Conservation (phyloP, 148 eudicot genomes). For the Drosera capensis region DNA sequence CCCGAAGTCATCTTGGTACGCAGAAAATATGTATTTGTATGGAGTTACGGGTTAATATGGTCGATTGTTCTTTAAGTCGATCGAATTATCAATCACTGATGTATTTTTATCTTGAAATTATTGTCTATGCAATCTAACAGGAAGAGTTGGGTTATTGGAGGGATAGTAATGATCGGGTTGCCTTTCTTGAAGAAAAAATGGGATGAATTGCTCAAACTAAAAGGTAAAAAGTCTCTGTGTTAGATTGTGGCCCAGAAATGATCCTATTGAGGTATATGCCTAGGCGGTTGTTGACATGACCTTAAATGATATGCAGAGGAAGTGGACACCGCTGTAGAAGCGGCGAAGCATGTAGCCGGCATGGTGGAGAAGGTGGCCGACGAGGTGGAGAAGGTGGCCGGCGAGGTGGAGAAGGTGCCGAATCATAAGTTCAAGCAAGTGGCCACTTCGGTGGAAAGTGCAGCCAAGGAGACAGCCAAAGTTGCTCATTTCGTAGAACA, state of each 20-base stretch:
- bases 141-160: conserved; percentile 21
- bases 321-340: conserved; percentile 19
- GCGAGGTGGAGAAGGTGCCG: conserved; percentile 19
- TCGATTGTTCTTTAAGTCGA: too few species aligned
- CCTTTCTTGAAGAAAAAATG: conserved; percentile 22
- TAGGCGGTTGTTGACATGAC: background rate
- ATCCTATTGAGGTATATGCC: background rate
- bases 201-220: conserved; percentile 12
- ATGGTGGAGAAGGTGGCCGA: conserved; percentile 35
- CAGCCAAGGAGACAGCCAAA: conserved; percentile 18
- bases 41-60: too few species aligned
- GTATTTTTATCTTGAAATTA: background rate
- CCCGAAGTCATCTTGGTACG: too few species aligned
- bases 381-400: conserved; percentile 27
- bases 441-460: conserved; percentile 13
- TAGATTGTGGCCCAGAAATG: background rate
- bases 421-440: conserved; percentile 9
- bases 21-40: too few species aligned
- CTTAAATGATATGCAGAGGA: conserved; percentile 13
- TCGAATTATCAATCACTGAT: background rate
- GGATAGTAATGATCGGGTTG: conserved; percentile 8
- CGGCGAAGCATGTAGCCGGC: conserved; percentile 19
- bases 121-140: conserved; percentile 4
- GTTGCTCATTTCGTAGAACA: conserved; percentile 21
- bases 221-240: conserved; percentile 5